Evolutionary conservation across 2,329 filamentous ascomycete species (phyloP), one percentile per base, ranked within the genome.

Genomic region (Colletotrichum cordylinicola): DNA sequence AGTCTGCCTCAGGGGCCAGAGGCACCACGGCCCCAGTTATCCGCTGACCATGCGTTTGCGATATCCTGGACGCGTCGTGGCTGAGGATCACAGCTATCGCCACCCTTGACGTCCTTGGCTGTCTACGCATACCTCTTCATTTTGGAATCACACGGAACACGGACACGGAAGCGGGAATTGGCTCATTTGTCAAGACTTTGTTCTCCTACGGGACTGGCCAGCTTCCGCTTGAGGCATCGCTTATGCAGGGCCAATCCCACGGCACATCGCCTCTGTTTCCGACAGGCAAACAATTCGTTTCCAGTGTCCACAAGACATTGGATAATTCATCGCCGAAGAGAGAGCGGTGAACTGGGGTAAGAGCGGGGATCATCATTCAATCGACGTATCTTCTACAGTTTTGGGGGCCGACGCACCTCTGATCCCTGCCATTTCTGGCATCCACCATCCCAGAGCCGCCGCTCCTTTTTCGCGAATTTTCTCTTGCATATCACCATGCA

Each of bases 301-400:
- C 37, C 31, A n/a, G 35, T 2, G 55, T 43, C 29, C n/a, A 15
- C 31, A 35, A 52, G 18, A 16, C 31, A 61, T 61, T 75, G n/a
- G 55, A 55, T 27, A n/a, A 39, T n/a, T 29, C 67, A 55, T 48
- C 52, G 55, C 72, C 72, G 68, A 75, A 37, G 33, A 75, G 55
- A 66, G 52, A 72, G 72, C 72, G 68, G 39, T 21, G 31, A 31
- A 66, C 69, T 48, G 55, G 55, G 60, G 62, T 67, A 31, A 33
- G 29, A 52, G 61, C 52, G 61, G 68, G 31, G 68, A 52, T 21
- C 48, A 60, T 6, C n/a, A 21, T 39, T 48, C 33, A 21, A 18
- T n/a, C 35, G 39, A 74, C 33, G 16, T 56, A 64, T 55, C 55
- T 48, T 33, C 35, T 16, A 33, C 29, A 29, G 27, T 52, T 60